These are phyloP conservation scores for Phytophthora palmivora DNA, from an alignment of 352 stramenopile genomes.

Conservation along the genomic window DNA sequence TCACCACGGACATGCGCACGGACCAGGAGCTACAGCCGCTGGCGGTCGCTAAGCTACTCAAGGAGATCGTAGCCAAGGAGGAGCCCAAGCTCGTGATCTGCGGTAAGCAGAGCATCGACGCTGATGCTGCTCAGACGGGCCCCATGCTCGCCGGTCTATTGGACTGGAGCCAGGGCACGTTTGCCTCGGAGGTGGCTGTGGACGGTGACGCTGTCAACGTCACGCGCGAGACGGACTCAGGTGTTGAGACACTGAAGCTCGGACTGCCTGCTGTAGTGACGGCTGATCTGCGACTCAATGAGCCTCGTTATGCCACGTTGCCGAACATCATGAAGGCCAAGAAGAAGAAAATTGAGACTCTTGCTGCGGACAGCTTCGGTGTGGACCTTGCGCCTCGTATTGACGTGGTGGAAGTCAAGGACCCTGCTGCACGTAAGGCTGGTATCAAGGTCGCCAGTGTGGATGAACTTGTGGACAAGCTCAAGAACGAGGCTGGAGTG, in stretches of 20 bases:
- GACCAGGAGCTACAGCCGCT: conserved; percentile 98
- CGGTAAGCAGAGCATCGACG: conserved; percentile 97
- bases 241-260: conserved; percentile 90
- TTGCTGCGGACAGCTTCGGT: conserved; percentile 75
- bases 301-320: conserved; percentile 98
- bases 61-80: conserved; percentile 95
- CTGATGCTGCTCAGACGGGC: conserved; percentile 88
- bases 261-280: conserved; percentile 96
- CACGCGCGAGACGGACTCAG: conserved; percentile 96
- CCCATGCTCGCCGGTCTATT: conserved; percentile 97
- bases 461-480: conserved; percentile 96
- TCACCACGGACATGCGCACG: conserved; percentile 95
- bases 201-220: conserved; percentile 74
- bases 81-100: conserved; percentile 95
- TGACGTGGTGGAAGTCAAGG: conserved; percentile 89
- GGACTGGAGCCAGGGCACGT: conserved; percentile 97
- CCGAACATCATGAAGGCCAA: conserved; percentile 99
- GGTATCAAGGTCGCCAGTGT: conserved; percentile 96
- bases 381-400: conserved; percentile 80
- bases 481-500: conserved; percentile 95
- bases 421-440: conserved; percentile 93
- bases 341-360: conserved; percentile 92
- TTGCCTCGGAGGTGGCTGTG: conserved; percentile 93
- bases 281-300: conserved; percentile 98
- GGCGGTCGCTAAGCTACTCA: conserved; percentile 97